Evolutionary conservation across 208 protist genomes (phyloP).

Genomic region (Leishmania lainsoni): DNA sequence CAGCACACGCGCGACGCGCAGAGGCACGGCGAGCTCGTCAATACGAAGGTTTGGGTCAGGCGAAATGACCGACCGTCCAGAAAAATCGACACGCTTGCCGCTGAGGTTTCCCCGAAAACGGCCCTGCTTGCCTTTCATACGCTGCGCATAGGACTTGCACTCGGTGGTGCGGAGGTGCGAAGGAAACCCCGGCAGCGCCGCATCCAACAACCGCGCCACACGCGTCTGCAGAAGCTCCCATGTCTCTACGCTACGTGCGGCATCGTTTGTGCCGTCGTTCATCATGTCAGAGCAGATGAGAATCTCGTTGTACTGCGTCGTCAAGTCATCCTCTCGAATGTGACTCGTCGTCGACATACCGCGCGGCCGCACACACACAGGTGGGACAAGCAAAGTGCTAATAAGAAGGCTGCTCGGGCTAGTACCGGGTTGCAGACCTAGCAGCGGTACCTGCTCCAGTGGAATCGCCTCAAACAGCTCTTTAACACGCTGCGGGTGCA

Average conservation of each 20-base stretch:
- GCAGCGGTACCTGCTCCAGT: conserved; percentile 90
- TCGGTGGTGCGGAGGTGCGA: conserved; percentile 63
- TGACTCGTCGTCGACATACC: conserved; percentile 64
- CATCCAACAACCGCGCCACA: conserved; percentile 87
- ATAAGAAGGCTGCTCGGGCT: conserved; percentile 94
- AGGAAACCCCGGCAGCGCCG: conserved; percentile 82
- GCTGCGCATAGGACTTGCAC: conserved; percentile 93
- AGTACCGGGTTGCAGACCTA: conserved; percentile 91
- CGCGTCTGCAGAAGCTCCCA: conserved; percentile 98
- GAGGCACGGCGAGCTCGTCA: conserved; percentile 97
- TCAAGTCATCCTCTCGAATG: conserved; percentile 99
- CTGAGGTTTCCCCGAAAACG: conserved; percentile 99
- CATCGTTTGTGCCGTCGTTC: conserved; percentile 71
- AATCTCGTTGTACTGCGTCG: conserved; percentile 95
- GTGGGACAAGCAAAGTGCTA: conserved; percentile 95
- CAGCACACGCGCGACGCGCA: conserved; percentile 95
- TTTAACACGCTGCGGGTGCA: conserved; percentile 92
- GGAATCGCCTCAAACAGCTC: conserved; percentile 94
- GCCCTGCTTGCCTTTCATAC: conserved; percentile 99
- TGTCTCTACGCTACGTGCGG: conserved; percentile 82
- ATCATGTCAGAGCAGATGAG: conserved; percentile 85
- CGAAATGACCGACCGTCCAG: conserved; percentile 99
- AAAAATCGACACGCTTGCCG: conserved; percentile 99
- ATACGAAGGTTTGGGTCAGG: conserved; percentile 99
- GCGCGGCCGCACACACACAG: conserved; percentile 97